Percentiles rank a stretch among this genome's conserved stretches.
Evolutionary conservation across 2,329 filamentous ascomycete species (phyloP).

Genomic region (Trichoderma oligosporum): DNA sequence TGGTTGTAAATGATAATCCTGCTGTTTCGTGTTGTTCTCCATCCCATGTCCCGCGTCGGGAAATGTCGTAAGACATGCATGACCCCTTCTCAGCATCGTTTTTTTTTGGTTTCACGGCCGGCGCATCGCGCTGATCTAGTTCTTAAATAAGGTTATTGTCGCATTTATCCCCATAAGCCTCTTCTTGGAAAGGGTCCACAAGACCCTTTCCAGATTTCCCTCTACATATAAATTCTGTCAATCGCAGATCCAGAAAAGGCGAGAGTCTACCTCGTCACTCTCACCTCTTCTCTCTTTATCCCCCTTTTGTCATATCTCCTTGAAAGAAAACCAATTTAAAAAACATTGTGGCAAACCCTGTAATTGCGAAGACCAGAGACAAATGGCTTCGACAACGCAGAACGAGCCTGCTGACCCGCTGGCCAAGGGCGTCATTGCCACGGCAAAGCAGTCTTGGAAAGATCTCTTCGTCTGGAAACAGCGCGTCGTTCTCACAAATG

Average conservation of each 20-base stretch:
- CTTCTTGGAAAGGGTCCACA: not conserved
- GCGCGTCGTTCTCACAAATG: conserved; percentile 63
- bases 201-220: not conserved
- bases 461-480: conserved; percentile 74
- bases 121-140: not conserved
- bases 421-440: conserved; percentile 60
- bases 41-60: not conserved
- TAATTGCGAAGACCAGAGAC: not conserved
- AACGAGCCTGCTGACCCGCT: conserved; percentile 61
- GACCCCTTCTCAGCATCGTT: not conserved
- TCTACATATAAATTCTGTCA: not conserved
- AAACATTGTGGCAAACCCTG: not conserved
- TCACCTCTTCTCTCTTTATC: not conserved
- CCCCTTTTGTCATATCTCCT: not conserved
- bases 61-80: conserved; percentile 18
- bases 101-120: not conserved
- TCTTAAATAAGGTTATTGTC: conserved; percentile 5
- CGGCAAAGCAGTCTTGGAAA: conserved; percentile 58
- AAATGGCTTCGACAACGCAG: not conserved
- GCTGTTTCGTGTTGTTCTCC: not conserved
- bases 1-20: not conserved
- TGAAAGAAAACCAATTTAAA: not conserved
- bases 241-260: not conserved
- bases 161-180: not conserved
- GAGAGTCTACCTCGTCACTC: not conserved